phyloP scores from a whole-genome alignment of 2,329 filamentous ascomycete species.

The Microdochium bolleyi region DNA sequence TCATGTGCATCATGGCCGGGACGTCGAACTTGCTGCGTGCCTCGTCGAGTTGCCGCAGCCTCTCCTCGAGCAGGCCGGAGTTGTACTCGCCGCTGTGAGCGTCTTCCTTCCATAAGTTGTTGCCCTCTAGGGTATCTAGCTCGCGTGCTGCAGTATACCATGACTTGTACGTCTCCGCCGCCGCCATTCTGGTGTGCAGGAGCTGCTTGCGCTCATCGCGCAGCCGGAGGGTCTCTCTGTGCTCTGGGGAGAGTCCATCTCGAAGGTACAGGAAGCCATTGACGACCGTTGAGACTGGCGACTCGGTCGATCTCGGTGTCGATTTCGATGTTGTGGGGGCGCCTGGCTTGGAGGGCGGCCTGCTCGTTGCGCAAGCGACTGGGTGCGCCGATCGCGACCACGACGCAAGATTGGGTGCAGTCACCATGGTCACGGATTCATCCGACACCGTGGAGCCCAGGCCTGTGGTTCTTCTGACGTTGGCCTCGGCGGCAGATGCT shows the following conservation, averaged over 20 bases:
- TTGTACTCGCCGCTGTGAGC: constrained; percentile 60
- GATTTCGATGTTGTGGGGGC: neutral
- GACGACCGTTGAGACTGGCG: constrained; percentile 29
- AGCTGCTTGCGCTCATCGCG: constrained; percentile 55
- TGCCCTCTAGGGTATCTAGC: constrained; percentile 72
- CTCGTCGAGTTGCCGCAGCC: constrained; percentile 66
- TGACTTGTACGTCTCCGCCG: constrained; percentile 59
- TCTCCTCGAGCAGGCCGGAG: constrained; percentile 56
- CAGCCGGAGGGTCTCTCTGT: constrained; percentile 36
- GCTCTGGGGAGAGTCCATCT: constrained; percentile 42
- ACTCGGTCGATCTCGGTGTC: neutral
- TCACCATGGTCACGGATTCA: neutral
- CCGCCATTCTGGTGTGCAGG: constrained; percentile 55
- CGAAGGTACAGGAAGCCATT: constrained; percentile 36
- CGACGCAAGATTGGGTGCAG: neutral
- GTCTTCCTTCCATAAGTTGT: constrained; percentile 73
- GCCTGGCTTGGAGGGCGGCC: neutral
- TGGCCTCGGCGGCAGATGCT: neutral
- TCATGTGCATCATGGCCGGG: constrained; percentile 67
- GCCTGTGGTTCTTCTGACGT: neutral
- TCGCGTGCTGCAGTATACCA: constrained; percentile 72
- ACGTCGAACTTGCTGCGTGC: constrained; percentile 67
- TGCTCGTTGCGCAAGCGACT: neutral
- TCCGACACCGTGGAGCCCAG: neutral
- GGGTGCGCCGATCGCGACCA: neutral